These are phyloP conservation scores for Rhizomucor pusillus DNA, from an alignment of 371 early-diverging fungal genomes.

Conservation along the genomic window DNA sequence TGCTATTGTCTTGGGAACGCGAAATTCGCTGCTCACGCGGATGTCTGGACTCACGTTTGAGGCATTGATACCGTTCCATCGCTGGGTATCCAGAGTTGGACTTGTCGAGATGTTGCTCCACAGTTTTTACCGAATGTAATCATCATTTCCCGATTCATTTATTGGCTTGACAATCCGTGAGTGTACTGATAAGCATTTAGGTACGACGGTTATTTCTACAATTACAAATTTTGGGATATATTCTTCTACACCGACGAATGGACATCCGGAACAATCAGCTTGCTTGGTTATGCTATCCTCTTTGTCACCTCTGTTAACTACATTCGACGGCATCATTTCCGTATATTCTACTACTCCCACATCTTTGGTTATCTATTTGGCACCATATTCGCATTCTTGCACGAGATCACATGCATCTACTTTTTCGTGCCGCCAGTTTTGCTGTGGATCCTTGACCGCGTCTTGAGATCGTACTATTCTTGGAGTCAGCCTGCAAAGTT, in stretches of 20 bases:
- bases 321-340: conserved; percentile 40
- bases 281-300: conserved; percentile 35
- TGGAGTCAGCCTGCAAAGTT: conserved; percentile 19
- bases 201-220: conserved; percentile 15
- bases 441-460: conserved; percentile 41
- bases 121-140: conserved; percentile 46
- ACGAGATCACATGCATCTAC: conserved; percentile 35
- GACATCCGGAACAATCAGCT: conserved; percentile 36
- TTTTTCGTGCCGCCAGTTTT: conserved; percentile 38
- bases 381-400: conserved; percentile 34
- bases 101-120: conserved; percentile 38
- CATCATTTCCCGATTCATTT: too few species aligned
- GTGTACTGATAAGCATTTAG: too few species aligned
- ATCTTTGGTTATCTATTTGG: conserved; percentile 33
- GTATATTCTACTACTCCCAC: conserved; percentile 42
- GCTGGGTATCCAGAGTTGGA: conserved; percentile 45
- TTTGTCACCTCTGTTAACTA: conserved; percentile 38
- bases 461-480: conserved; percentile 37
- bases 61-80: conserved; percentile 45
- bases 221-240: conserved; percentile 11
- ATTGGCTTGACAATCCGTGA: too few species aligned
- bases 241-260: conserved; percentile 32
- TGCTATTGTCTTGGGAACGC: conserved; percentile 43
- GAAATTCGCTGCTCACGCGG: conserved; percentile 35
- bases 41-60: conserved; percentile 47